phyloP scores from a whole-genome alignment of 208 protist genomes.

The Trypanosoma mega region DNA sequence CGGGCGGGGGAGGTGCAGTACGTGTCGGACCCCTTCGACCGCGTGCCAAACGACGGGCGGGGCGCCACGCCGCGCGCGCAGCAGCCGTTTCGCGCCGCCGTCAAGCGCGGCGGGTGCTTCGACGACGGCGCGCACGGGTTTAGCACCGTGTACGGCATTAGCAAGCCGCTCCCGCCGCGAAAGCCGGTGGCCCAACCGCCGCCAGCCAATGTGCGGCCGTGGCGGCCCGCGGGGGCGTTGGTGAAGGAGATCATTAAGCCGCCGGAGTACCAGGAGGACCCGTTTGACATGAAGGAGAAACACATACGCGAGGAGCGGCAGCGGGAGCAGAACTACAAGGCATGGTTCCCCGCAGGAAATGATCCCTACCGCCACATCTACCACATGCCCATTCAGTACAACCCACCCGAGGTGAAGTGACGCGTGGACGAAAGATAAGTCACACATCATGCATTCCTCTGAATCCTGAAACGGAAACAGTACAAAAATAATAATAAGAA shows the following conservation, averaged over 20 bases:
- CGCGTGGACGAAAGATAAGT: too few relatives aligned
- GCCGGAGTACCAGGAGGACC: slow-evolving; percentile 90
- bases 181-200: slow-evolving; percentile 27
- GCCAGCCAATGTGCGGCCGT: slow-evolving; percentile 40
- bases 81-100: slow-evolving; percentile 61
- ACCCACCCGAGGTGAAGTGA: slow-evolving; percentile 56
- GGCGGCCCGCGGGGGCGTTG: slow-evolving; percentile 72
- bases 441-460: too few relatives aligned
- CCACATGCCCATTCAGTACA: slow-evolving; percentile 65
- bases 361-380: slow-evolving; percentile 83
- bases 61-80: slow-evolving; percentile 4
- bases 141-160: slow-evolving; percentile 74
- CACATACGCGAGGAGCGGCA: slow-evolving; percentile 50
- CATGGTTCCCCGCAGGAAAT: slow-evolving; percentile 72
- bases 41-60: slow-evolving; percentile 39
- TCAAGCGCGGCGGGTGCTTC: slow-evolving; percentile 67
- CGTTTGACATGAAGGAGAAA: slow-evolving; percentile 84
- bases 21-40: slow-evolving; percentile 69
- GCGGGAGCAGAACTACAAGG: slow-evolving; percentile 66
- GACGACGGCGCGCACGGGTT: slow-evolving; percentile 77
- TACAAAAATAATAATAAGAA: neutral
- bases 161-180: slow-evolving; percentile 73
- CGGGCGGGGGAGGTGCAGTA: slow-evolving; percentile 80
- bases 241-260: slow-evolving; percentile 62
- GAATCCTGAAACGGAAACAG: neutral